Conservation (phyloP, 2,329 filamentous ascomycete species). For the Ophiostoma sp. region DNA sequence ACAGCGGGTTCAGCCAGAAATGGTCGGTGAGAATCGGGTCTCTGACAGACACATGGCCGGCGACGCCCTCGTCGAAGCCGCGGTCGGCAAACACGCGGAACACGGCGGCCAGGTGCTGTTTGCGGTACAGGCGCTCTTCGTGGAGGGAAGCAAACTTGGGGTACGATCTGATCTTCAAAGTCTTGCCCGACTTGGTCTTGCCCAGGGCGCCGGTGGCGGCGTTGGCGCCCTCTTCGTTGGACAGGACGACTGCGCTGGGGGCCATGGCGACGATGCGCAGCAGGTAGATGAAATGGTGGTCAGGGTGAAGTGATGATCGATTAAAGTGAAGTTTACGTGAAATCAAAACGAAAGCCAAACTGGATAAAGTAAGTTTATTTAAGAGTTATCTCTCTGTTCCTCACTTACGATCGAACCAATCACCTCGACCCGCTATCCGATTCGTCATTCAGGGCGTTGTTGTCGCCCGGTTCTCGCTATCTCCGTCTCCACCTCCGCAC, state of each 20-base stretch:
- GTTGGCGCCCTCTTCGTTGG: conserved; percentile 14
- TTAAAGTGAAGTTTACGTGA: background rate
- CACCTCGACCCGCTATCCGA: background rate
- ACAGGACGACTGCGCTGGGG: conserved; percentile 18
- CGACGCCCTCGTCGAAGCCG: conserved; percentile 62
- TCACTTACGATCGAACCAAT: background rate
- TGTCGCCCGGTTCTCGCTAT: conserved; percentile 5
- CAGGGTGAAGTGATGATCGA: background rate
- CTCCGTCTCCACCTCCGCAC: background rate
- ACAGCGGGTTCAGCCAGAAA: conserved; percentile 55
- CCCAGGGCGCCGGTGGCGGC: conserved; percentile 21
- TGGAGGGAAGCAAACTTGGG: conserved; percentile 53
- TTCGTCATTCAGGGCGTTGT: background rate
- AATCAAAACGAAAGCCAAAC: background rate
- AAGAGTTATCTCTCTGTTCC: too few species aligned
- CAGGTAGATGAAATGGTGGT: background rate
- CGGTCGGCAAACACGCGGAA: conserved; percentile 62
- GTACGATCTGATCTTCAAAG: conserved; percentile 45
- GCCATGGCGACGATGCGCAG: conserved; percentile 39
- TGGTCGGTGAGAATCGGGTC: conserved; percentile 32
- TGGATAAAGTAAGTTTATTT: too few species aligned
- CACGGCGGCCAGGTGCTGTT: conserved; percentile 57
- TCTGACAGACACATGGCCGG: conserved; percentile 58
- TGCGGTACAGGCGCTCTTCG: conserved; percentile 57
- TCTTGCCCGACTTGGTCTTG: conserved; percentile 17